phyloP scores from a whole-genome alignment of 2,329 filamentous ascomycete species.

The Nemania diffusa region DNA sequence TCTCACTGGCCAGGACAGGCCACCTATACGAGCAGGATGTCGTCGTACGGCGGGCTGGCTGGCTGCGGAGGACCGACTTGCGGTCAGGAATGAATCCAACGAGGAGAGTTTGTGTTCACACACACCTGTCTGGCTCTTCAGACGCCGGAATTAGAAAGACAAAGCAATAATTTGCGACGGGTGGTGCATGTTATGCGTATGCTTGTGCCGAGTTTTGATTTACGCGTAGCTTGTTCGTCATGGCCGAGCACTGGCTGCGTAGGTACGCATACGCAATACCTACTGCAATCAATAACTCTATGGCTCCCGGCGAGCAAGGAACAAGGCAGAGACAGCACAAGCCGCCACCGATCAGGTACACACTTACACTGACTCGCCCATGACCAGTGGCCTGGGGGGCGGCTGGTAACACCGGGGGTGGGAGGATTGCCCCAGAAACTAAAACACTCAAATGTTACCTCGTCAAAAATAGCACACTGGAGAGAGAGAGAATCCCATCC shows the following conservation, averaged over 20 bases:
- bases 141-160: conserved; percentile 18
- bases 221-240: conserved; percentile 5
- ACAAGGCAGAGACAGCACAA: neutral
- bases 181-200: conserved; percentile 18
- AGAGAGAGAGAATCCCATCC: too few relatives aligned
- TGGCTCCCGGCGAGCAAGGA: neutral
- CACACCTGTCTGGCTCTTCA: conserved; percentile 18
- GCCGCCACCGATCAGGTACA: neutral
- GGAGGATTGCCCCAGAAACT: conserved; percentile 31
- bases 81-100: conserved; percentile 42
- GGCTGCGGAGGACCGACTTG: conserved; percentile 41
- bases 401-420: conserved; percentile 31
- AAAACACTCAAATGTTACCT: conserved; percentile 22
- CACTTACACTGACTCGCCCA: conserved; percentile 15
- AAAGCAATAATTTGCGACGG: conserved; percentile 29
- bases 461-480: conserved; percentile 39
- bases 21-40: conserved; percentile 42
- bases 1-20: conserved; percentile 34
- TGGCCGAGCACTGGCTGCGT: neutral
- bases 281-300: neutral
- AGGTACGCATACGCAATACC: neutral
- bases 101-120: conserved; percentile 10
- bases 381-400: conserved; percentile 25
- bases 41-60: conserved; percentile 42
- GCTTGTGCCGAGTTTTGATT: conserved; percentile 6